phyloP scores from a whole-genome alignment of 208 protist genomes.

The Acanthamoeba sp. region DNA sequence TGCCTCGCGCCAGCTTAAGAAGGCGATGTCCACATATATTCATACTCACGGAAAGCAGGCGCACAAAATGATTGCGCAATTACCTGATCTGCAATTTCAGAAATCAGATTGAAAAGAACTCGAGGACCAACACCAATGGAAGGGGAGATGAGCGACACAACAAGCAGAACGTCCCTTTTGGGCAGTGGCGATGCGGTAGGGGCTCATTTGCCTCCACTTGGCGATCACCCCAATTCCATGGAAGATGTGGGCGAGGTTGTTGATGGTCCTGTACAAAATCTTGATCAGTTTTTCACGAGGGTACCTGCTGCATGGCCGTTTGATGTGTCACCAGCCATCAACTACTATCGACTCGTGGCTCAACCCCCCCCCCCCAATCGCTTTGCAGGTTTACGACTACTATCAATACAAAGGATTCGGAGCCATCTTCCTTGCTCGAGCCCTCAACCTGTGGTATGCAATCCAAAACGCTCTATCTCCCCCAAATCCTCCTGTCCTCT shows the following conservation, averaged over 20 bases:
- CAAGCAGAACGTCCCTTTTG: neutral
- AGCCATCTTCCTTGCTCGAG: conserved; percentile 36
- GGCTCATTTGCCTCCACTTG: neutral
- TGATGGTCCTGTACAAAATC: conserved; percentile 32
- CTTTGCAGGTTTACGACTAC: conserved; percentile 72
- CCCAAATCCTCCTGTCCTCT: too few species aligned
- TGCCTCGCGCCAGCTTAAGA: neutral
- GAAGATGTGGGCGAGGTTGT: neutral
- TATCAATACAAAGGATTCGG: conserved; percentile 59
- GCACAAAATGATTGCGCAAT: neutral
- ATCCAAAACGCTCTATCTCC: neutral
- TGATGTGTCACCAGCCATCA: neutral
- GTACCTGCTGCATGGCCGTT: neutral
- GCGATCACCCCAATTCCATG: neutral
- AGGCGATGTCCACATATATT: neutral
- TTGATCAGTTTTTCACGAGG: conserved; percentile 75
- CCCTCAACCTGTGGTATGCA: conserved; percentile 16
- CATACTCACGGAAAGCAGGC: neutral
- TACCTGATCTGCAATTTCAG: neutral
- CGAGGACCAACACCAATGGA: neutral
- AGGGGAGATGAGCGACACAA: neutral
- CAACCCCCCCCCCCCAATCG: neutral
- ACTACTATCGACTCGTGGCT: neutral
- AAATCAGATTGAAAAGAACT: neutral
- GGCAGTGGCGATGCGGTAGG: conserved; percentile 1